Evolutionary conservation across 208 protist species (phyloP), one percentile per base, ranked within the genome.

Genomic region (Trypanosoma conorhini): DNA sequence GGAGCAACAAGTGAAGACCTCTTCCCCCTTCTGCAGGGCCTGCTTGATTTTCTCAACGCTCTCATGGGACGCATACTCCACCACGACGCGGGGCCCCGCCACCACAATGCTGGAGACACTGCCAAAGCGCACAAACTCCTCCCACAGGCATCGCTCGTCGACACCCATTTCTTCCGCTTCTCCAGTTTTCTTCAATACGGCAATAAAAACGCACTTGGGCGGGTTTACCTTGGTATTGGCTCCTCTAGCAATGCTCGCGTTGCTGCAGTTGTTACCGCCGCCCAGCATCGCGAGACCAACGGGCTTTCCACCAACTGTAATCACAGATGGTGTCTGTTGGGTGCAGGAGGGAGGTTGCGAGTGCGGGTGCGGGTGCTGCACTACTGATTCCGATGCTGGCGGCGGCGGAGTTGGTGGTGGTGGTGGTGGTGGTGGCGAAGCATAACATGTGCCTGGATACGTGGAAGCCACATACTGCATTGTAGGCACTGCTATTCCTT

Each of bases 101-200:
- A 70, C 12, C 17, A 50, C 31, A 52, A 76, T 57, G 40, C 70
- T 69, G 30, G 15, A 50, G 21, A 76, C 62, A 9, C n/a, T 22
- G 28, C 71, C 71, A 60, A 67, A 76, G 33, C 55, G 52, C 19
- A 21, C 8, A 51, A 76, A 76, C n/a, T 76, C 71, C 44, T 69
- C 46, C 54, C 62, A 76, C 31, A 76, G 50, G 31, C 38, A 13
- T 40, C 48, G 10, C 22, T 58, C 56, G 24, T 46, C 30, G 0
- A 40, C 22, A 12, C 57, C 30, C 5, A 28, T 42, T 62, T 65
- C 12, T 1, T 62, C 24, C n/a, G 48, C 42, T 2, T 40, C 42
- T 61, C 48, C 13, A n/a, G 12, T 31, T 42, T 33, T 55, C 8
- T 46, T 62, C 9, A 74, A 22, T 30, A 22, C 26, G 24, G 58